These are phyloP conservation scores for Raphanus hybrid DNA, from an alignment of 441 rosid species.

Conservation along the genomic window DNA sequence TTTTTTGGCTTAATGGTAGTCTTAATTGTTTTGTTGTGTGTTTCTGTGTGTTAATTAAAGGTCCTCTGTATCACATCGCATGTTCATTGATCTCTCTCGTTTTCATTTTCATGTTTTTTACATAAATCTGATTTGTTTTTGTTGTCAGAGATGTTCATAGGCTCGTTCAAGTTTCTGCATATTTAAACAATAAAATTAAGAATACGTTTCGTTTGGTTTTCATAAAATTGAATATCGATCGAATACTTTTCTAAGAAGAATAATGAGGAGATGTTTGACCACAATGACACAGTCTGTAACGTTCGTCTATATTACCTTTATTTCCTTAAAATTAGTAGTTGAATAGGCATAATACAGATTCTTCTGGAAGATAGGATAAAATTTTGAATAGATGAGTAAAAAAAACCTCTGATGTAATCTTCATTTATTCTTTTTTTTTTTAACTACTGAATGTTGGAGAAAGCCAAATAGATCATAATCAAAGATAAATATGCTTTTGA, in stretches of 20 bases:
- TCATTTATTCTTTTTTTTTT: neutral
- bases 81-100: neutral
- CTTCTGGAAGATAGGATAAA: neutral
- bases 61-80: neutral
- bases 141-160: conserved; percentile 1
- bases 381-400: neutral
- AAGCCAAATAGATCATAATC: neutral
- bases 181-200: neutral
- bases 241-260: conserved; percentile 3
- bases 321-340: conserved; percentile 5
- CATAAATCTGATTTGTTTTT: neutral
- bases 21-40: neutral
- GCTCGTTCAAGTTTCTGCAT: neutral
- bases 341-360: conserved; percentile 19
- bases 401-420: neutral
- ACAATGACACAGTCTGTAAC: conserved; percentile 24
- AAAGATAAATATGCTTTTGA: neutral
- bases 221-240: neutral
- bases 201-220: neutral
- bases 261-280: conserved; percentile 21
- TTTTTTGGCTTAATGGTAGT: neutral
- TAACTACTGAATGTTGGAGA: neutral
- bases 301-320: conserved; percentile 9
- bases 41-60: neutral
- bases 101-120: conserved; percentile 7